Evolutionary conservation across 192 early-diverging fungal genomes (phyloP), one percentile per base, ranked within the genome.

Genomic region (Blastocladiella britannica): DNA sequence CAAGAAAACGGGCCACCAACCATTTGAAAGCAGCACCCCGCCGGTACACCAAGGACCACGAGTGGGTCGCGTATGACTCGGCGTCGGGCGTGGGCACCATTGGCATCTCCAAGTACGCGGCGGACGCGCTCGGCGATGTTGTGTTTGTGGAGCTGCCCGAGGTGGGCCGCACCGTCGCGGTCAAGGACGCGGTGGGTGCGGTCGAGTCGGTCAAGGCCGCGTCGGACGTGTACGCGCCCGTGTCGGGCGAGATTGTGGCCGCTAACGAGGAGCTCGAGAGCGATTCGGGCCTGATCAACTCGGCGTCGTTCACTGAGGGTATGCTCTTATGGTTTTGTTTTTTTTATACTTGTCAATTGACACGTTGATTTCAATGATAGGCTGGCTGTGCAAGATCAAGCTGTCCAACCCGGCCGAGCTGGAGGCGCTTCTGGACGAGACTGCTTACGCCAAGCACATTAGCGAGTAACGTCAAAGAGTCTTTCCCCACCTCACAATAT

Each of bases 121-220:
- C 91, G 65, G 77, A 75, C 54, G 74, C 84, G 12, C 83, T 97
- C 24, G 93, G 93, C 55, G 93, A 97, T 60, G 83, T 97, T 51
- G 93, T 97, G 52, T 97, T 78, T 66, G 85, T 87, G 24, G 91
- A 93, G 70, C 63, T 84, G n/a, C 88, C 89, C 28, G 70, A 76
- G 27, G 74, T 82, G 18, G 85, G 82, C 54, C 67, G 65, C 28
- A 55, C 62, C 26, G 76, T 88, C n/a, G 74, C 70, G 22, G 37
- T 23, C 54, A 12, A 43, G 12, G 84, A 80, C 2, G 51, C 63
- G 55, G 72, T 89, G n/a, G 83, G 85, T 59, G 83, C 83, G 30
- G 84, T 96, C 53, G 93, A 96, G 69, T 85, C 81, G 30, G 93
- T 96, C 65, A 96, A 96, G 78, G 91, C 93, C 55, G 87, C 89